Evolutionary conservation across 2,329 filamentous ascomycete genomes (phyloP).

Genomic region (Teratosphaeriaceae sp.): DNA sequence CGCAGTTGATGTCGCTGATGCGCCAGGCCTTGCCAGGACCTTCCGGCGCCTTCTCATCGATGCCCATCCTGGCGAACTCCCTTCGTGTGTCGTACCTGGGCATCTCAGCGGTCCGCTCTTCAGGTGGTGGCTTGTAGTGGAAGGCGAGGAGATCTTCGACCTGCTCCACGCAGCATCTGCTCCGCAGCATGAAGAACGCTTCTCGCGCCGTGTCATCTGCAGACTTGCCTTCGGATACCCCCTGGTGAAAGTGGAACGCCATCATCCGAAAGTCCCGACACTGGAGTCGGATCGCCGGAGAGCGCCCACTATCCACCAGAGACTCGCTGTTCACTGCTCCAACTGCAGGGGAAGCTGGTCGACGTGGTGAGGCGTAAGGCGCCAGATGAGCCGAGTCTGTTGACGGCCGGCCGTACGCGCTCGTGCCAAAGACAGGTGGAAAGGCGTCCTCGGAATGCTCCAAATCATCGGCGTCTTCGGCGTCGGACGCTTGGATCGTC

Average conservation of each 20-base stretch:
- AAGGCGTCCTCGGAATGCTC: conserved; percentile 17
- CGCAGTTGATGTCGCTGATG: conserved; percentile 79
- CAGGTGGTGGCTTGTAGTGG: conserved; percentile 62
- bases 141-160: conserved; percentile 92
- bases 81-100: conserved; percentile 74
- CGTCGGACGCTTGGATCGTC: conserved; percentile 1
- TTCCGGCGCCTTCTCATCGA: conserved; percentile 71
- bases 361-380: conserved; percentile 18
- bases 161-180: conserved; percentile 69
- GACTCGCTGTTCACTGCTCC: conserved; percentile 40
- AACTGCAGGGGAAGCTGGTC: conserved; percentile 35
- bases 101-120: conserved; percentile 69
- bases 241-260: conserved; percentile 77
- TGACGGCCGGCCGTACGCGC: conserved; percentile 18
- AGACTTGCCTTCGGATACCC: conserved; percentile 42
- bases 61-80: conserved; percentile 82
- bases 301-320: conserved; percentile 38
- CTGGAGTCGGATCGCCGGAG: conserved; percentile 77
- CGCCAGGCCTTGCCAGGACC: conserved; percentile 64
- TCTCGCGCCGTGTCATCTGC: conserved; percentile 56
- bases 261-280: conserved; percentile 93
- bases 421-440: conserved; percentile 26
- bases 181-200: conserved; percentile 79
- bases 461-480: conserved; percentile 7
- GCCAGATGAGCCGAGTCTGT: conserved; percentile 21